A percentile compares a stretch with the other conserved stretches of the same genome.
These are phyloP conservation scores for Cercospora beticola DNA, from an alignment of 2,329 filamentous ascomycete species.

Conservation along the genomic window DNA sequence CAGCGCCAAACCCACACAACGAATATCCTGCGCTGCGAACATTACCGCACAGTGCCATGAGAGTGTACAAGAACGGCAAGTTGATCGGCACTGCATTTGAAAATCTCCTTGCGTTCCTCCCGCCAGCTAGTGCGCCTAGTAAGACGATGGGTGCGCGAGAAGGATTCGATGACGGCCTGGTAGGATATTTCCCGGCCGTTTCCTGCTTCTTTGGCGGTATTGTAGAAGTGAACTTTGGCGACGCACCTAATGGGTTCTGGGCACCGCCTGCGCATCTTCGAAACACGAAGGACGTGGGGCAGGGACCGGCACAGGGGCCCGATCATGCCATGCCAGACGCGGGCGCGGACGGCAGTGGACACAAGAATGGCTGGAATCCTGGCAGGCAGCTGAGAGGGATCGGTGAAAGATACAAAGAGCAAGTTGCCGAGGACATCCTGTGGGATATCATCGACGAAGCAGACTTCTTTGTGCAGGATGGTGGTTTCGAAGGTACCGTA, in stretches of 20 bases:
- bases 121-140: slow-evolving; percentile 77
- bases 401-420: slow-evolving; percentile 80
- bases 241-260: slow-evolving; percentile 81
- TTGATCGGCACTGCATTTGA: slow-evolving; percentile 85
- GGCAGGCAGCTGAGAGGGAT: slow-evolving; percentile 57
- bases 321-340: slow-evolving; percentile 39
- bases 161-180: slow-evolving; percentile 87
- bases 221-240: slow-evolving; percentile 91
- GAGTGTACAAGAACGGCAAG: slow-evolving; percentile 88
- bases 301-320: slow-evolving; percentile 21
- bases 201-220: slow-evolving; percentile 90
- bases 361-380: slow-evolving; percentile 34
- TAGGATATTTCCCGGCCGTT: slow-evolving; percentile 93
- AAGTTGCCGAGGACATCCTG: slow-evolving; percentile 90
- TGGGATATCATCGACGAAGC: slow-evolving; percentile 95
- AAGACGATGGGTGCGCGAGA: slow-evolving; percentile 71
- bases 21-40: slow-evolving; percentile 74
- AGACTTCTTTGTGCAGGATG: slow-evolving; percentile 78
- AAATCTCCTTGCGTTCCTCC: slow-evolving; percentile 84
- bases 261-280: slow-evolving; percentile 65
- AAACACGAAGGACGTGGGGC: slow-evolving; percentile 22
- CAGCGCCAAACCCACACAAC: slow-evolving; percentile 71
- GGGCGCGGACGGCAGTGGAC: slow-evolving; percentile 23
- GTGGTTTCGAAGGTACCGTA: slow-evolving; percentile 41
- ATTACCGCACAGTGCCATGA: slow-evolving; percentile 80